Base-by-base conservation (phyloP, 306 rosid species). In the Pyrus betulifolia region DNA sequence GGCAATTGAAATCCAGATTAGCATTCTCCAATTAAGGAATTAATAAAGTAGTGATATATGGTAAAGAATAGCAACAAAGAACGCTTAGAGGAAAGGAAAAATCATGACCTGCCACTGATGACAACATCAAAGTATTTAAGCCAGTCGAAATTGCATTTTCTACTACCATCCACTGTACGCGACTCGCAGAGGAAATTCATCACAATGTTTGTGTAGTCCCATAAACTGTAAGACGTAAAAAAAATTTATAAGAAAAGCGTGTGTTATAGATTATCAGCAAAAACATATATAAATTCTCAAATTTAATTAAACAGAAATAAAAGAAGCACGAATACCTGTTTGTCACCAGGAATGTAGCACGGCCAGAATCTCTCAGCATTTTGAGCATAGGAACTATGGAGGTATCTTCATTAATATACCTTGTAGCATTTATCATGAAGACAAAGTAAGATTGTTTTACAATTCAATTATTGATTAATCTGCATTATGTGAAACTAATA, bases 171-270 rank as follows among this genome's bases (percentile, higher is more conserved):
- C 42, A 51, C 60, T 65, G 73, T 63, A 40, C 86, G 86, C 76
- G 91, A 78, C 60, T 85, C 86, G 63, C 93, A 89, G 55, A 95
- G 97, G 83, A 88, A 95, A 82, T 92, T 92, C 99, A 95, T 92
- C 86, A 91, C 99, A 60, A 88, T 85, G 81, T 92, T 89, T 31
- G 99, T 88, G 42, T 95, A 95, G 91, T 95, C 99, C 99, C 99
- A 95, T 79, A 95, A 92, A 85, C 99, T 95, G 96, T 85, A 83
- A 77, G 74, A 59, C 10, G 9, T 38, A 6, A 31, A n/a, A n/a
- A n/a, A n/a, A n/a, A n/a, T n/a, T n/a, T n/a, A 38, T 7, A 7
- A 38, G 42, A 38, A 38, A 38, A 38, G 6, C 2, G 10, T 66
- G n/a, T 63, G 6, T 54, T 15, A 61, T 11, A n/a, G 18, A 23